phyloP scores from a whole-genome alignment of 768 basidiomycete species.

The Amanita phalloides region DNA sequence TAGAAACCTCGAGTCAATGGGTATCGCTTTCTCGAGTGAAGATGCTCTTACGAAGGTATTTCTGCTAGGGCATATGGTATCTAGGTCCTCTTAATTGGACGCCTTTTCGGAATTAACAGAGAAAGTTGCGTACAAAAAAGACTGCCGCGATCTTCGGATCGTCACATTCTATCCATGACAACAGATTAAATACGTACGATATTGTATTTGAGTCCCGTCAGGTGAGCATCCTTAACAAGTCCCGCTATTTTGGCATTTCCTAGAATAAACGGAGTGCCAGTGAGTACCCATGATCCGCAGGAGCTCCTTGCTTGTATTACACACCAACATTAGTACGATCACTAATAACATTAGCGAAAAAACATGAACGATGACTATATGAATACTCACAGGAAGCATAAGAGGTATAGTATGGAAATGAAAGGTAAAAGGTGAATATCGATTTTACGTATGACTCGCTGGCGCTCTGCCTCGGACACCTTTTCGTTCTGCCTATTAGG shows the following conservation, averaged over 20 bases:
- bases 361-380: background rate
- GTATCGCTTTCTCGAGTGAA: background rate
- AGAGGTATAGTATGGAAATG: slow-evolving; percentile 31
- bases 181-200: slow-evolving; percentile 10
- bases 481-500: background rate
- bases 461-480: slow-evolving; percentile 8
- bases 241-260: slow-evolving; percentile 17
- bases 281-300: background rate
- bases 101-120: background rate
- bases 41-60: slow-evolving; percentile 16
- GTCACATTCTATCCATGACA: background rate
- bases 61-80: slow-evolving; percentile 18
- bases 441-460: slow-evolving; percentile 27
- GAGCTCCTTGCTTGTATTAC: background rate
- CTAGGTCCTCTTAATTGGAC: slow-evolving; percentile 4
- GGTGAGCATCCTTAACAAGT: slow-evolving; percentile 15
- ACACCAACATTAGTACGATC: slow-evolving; percentile 18
- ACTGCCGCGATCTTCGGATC: slow-evolving; percentile 13
- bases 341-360: slow-evolving; percentile 5
- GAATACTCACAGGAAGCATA: slow-evolving; percentile 33
- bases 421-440: slow-evolving; percentile 34
- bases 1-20: slow-evolving; percentile 1
- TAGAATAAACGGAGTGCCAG: background rate
- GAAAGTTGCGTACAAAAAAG: slow-evolving; percentile 13
- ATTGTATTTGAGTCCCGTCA: slow-evolving; percentile 17